phyloP scores from a whole-genome alignment of 2,329 filamentous ascomycete species.

The Fusarium anguioides region DNA sequence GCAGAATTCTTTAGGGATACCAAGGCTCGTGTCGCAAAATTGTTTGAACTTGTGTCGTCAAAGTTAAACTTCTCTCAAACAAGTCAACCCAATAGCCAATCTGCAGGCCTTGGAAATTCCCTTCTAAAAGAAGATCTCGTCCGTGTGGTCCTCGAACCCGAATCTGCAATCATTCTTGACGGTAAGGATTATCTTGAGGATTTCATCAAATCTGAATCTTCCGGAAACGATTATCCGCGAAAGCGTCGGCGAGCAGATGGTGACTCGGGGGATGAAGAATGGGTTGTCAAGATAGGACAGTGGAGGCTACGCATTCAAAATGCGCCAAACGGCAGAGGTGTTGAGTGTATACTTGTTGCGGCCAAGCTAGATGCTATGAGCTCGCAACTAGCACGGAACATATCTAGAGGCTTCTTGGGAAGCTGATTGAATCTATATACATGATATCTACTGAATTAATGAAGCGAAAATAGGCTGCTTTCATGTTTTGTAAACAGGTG shows the following conservation, averaged over 20 bases:
- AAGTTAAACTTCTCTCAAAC: constrained; percentile 77
- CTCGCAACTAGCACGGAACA: constrained; percentile 74
- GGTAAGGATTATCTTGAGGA: constrained; percentile 58
- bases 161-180: constrained; percentile 70
- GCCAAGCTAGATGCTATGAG: constrained; percentile 81
- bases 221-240: constrained; percentile 52
- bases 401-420: constrained; percentile 70
- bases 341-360: constrained; percentile 78
- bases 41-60: constrained; percentile 84
- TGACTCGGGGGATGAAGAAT: constrained; percentile 56
- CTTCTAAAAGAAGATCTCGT: constrained; percentile 77
- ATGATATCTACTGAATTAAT: background rate
- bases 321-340: constrained; percentile 60
- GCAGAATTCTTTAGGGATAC: constrained; percentile 80
- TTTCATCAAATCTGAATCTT: constrained; percentile 44
- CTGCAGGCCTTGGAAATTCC: constrained; percentile 74
- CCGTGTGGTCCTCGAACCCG: constrained; percentile 69
- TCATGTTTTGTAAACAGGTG: background rate
- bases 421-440: constrained; percentile 18
- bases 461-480: background rate
- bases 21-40: constrained; percentile 74
- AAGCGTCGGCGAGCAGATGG: constrained; percentile 59
- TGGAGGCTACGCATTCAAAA: constrained; percentile 77
- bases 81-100: constrained; percentile 70
- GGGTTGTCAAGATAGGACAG: constrained; percentile 75